Evolutionary conservation across 2,329 filamentous ascomycete genomes (phyloP).

Genomic region (Scedosporium minutisporum): DNA sequence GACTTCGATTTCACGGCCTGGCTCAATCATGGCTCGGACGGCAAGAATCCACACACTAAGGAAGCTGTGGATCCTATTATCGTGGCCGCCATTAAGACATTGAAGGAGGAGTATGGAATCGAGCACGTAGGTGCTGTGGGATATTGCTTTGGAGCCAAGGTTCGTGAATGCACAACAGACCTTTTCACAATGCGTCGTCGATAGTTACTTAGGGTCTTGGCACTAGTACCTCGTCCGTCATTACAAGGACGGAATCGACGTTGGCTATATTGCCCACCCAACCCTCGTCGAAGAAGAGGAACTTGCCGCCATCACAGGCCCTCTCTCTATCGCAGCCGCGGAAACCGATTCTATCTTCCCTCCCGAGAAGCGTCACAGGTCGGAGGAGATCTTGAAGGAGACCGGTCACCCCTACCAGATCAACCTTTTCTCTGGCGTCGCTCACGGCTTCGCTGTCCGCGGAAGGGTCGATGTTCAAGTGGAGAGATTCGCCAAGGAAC

Average conservation of each 20-base stretch:
- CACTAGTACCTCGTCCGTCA: constrained; percentile 58
- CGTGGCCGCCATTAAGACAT: constrained; percentile 35
- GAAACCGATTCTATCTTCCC: constrained; percentile 60
- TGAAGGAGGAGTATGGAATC: constrained; percentile 44
- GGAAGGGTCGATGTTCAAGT: constrained; percentile 28
- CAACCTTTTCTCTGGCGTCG: constrained; percentile 60
- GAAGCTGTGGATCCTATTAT: constrained; percentile 20
- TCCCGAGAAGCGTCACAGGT: constrained; percentile 50
- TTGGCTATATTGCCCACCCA: constrained; percentile 67
- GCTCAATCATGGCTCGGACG: constrained; percentile 29
- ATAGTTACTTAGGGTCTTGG: not conserved
- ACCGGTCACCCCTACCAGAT: constrained; percentile 60
- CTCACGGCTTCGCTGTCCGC: constrained; percentile 68
- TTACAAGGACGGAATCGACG: constrained; percentile 53
- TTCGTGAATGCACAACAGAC: constrained; percentile 17
- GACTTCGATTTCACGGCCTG: constrained; percentile 20
- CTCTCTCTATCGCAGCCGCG: constrained; percentile 56
- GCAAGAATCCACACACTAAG: constrained; percentile 32
- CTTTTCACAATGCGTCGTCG: not conserved
- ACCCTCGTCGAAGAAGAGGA: constrained; percentile 62
- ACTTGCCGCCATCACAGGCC: constrained; percentile 52
- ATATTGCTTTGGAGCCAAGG: constrained; percentile 70
- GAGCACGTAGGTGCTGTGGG: constrained; percentile 56
- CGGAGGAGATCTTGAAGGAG: constrained; percentile 51
- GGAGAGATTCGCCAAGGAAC: constrained; percentile 60